Evolutionary conservation across 2,329 filamentous ascomycete species (phyloP), one percentile per base, ranked within the genome.

Genomic region (Cladorrhinum sp.): DNA sequence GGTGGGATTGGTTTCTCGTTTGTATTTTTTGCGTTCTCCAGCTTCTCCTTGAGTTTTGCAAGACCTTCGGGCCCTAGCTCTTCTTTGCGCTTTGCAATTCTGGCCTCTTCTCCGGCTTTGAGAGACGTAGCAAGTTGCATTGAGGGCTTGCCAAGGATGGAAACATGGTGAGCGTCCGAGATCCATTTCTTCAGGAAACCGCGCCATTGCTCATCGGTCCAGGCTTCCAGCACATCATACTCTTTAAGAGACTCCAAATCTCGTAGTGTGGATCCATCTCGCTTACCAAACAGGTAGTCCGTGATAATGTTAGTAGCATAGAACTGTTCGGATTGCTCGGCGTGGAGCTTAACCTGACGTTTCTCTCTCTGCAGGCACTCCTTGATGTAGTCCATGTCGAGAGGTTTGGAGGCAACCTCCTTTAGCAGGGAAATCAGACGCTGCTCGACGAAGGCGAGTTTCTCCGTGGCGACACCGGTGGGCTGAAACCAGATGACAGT

Each of bases 311-410:
- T 90, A 65, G 86, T 88, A 0, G 91, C 88, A 74, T 94, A 96
- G 65, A 92, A 91, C 21, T 87, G 85, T 58, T 91, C 87, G 2
- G 89, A 91, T 55, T 86, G 87, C 74, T 99, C 95, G 0, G 91
- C 90, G 49, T 89, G 85, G 67, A 91, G 94, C 72, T 92, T 93
- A 70, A 92, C 84, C 69, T 93, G 90, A 52, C 93, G 86, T 64
- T 86, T 86, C 73, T 95, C 91, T 59, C 93, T 85, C 67, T 85
- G 85, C 54, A 99, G 86, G 73, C 93, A 97, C 67, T 97, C 93
- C 52, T 85, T 84, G 77, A 99, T 84, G 72, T 99, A 99, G 1
- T 82, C 81, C 89, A 98, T 92, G 67, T 99, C 92, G 2, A 99
- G 78, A 2, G 91, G 87, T 64, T 92, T 91, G 0, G 83, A 83